phyloP scores from a whole-genome alignment of 768 basidiomycete genomes.

The Suillus sp. region DNA sequence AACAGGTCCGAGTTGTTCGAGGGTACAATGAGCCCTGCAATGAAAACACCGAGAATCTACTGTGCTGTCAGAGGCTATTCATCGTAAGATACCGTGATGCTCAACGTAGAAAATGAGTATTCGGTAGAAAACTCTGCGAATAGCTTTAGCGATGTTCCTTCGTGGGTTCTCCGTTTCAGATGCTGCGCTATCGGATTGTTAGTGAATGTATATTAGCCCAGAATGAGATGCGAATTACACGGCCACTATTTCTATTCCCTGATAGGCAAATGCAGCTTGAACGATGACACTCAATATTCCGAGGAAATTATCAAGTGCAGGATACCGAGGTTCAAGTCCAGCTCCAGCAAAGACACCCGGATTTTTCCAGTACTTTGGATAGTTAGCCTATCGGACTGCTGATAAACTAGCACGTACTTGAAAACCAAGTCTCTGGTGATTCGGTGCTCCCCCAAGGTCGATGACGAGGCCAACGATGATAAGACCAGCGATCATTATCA shows the following conservation, averaged over 20 bases:
- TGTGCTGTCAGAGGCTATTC: neutral
- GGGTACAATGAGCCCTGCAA: constrained; percentile 77
- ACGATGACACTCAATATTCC: constrained; percentile 51
- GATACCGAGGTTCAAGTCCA: constrained; percentile 10
- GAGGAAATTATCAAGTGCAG: constrained; percentile 17
- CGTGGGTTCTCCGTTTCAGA: constrained; percentile 79
- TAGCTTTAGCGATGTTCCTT: constrained; percentile 74
- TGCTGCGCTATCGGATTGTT: constrained; percentile 50
- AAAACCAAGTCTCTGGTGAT: constrained; percentile 62
- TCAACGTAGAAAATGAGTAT: constrained; percentile 76
- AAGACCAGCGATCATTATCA: constrained; percentile 59
- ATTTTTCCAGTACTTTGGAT: constrained; percentile 44
- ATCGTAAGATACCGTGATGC: constrained; percentile 1
- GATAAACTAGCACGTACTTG: constrained; percentile 39
- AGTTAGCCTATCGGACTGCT: neutral
- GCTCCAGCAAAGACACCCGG: constrained; percentile 48
- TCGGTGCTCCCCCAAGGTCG: constrained; percentile 67
- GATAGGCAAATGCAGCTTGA: constrained; percentile 57
- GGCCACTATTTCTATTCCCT: constrained; percentile 52
- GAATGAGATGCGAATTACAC: constrained; percentile 20
- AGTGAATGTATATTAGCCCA: constrained; percentile 7
- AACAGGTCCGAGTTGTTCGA: constrained; percentile 57
- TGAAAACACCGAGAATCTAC: constrained; percentile 65
- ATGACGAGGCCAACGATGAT: constrained; percentile 67
- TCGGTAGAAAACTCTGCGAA: constrained; percentile 76